These are phyloP conservation scores for Artemisia annua DNA, from an alignment of 129 eudicot genomes.

Conservation along the genomic window DNA sequence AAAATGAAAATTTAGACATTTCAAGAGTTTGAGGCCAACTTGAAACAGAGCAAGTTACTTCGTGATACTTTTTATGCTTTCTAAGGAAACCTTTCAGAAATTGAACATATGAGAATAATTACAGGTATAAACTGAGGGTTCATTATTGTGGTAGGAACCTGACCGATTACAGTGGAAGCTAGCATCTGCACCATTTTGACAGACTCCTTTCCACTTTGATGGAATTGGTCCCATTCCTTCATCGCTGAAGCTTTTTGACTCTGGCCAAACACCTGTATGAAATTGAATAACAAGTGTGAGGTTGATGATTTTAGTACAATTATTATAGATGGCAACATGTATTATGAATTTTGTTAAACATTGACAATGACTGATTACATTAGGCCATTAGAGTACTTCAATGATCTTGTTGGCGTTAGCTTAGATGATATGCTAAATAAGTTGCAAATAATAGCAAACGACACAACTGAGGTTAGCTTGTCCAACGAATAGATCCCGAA, in stretches of 20 bases:
- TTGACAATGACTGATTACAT: background rate
- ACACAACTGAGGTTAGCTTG: too few relatives aligned
- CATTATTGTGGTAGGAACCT: constrained; percentile 28
- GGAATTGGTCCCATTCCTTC: constrained; percentile 80
- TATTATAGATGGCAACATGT: background rate
- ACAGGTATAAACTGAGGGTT: background rate
- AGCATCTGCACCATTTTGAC: constrained; percentile 62
- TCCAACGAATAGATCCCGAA: too few relatives aligned
- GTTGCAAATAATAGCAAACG: too few relatives aligned
- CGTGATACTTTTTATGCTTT: too few relatives aligned
- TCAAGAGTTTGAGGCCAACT: background rate
- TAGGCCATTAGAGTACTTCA: background rate
- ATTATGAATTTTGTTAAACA: constrained; percentile 5
- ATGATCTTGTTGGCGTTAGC: background rate
- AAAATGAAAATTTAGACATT: background rate
- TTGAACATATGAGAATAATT: background rate
- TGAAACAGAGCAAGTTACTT: background rate
- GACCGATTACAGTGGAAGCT: constrained; percentile 86
- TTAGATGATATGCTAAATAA: background rate
- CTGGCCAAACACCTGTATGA: constrained; percentile 86
- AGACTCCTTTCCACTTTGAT: constrained; percentile 82
- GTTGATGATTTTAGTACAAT: constrained; percentile 13
- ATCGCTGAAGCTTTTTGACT: constrained; percentile 86
- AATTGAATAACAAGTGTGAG: constrained; percentile 27
- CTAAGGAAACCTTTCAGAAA: too few relatives aligned